Evolutionary conservation across 2,329 filamentous ascomycete species (phyloP).

Genomic region (Phialocephala subalpina): DNA sequence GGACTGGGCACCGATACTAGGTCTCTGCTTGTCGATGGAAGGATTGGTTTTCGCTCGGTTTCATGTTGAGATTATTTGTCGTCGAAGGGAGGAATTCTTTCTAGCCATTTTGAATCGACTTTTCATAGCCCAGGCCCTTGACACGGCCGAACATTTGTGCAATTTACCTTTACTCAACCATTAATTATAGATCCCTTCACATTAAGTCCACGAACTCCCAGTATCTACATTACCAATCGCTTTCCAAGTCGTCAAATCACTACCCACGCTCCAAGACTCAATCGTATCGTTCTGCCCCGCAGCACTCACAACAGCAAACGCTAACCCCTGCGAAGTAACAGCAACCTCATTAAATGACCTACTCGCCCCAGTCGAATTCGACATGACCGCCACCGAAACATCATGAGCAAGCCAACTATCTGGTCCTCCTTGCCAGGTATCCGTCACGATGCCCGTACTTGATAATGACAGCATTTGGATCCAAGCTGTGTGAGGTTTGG

Average conservation of each 20-base stretch:
- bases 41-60: too few relatives aligned
- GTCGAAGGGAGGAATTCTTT: too few relatives aligned
- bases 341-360: not conserved
- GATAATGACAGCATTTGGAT: not conserved
- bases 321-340: not conserved
- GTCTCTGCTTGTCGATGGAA: too few relatives aligned
- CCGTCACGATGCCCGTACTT: not conserved
- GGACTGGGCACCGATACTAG: too few relatives aligned
- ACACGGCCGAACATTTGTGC: too few relatives aligned
- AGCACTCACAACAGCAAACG: not conserved
- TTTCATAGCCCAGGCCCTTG: too few relatives aligned
- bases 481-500: not conserved
- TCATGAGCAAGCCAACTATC: too few relatives aligned
- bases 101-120: too few relatives aligned
- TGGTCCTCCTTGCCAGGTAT: not conserved
- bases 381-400: not conserved
- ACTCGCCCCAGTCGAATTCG: not conserved
- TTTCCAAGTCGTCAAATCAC: not conserved
- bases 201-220: not conserved
- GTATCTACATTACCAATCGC: not conserved
- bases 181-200: too few relatives aligned
- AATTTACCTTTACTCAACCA: too few relatives aligned
- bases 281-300: not conserved
- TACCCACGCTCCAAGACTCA: not conserved
- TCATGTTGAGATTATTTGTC: too few relatives aligned